Evolutionary conservation across 306 rosid genomes (phyloP).

Genomic region (Rosa rugosa): DNA sequence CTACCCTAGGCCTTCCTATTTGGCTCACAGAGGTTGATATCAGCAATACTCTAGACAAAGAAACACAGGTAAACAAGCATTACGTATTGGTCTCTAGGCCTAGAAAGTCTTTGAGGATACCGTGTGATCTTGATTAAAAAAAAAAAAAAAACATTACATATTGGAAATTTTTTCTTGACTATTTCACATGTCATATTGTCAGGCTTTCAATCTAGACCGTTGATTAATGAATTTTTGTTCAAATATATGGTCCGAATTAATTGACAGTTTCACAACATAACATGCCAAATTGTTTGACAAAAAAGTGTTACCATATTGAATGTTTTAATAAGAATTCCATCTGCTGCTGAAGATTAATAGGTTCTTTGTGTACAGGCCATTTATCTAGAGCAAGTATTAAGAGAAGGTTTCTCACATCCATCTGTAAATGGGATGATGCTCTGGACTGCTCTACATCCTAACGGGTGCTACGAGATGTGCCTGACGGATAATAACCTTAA

Average conservation of each 20-base stretch:
- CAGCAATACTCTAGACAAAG: conserved; percentile 54
- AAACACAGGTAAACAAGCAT: conserved; percentile 52
- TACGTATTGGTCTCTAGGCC: too few species aligned
- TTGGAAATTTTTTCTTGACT: not conserved
- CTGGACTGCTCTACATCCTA: conserved; percentile 76
- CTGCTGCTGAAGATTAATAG: not conserved
- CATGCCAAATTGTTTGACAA: not conserved
- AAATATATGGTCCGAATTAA: not conserved
- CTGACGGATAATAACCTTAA: conserved; percentile 61
- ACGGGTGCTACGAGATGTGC: conserved; percentile 93
- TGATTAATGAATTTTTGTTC: not conserved
- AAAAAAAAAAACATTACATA: too few species aligned
- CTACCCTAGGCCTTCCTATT: conserved; percentile 74
- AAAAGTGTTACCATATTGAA: not conserved
- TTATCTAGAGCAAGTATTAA: conserved; percentile 70
- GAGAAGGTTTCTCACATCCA: conserved; percentile 89
- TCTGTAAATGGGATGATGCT: conserved; percentile 84
- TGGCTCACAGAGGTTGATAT: conserved; percentile 95
- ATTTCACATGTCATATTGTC: not conserved
- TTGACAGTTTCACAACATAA: not conserved
- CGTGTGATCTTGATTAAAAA: too few species aligned
- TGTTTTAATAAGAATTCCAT: not conserved
- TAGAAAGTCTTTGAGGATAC: too few species aligned
- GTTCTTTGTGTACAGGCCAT: conserved; percentile 40
- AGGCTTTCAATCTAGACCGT: not conserved